Conservation (phyloP, 106 monocot genomes). For the Platanthera guangdongensis region DNA sequence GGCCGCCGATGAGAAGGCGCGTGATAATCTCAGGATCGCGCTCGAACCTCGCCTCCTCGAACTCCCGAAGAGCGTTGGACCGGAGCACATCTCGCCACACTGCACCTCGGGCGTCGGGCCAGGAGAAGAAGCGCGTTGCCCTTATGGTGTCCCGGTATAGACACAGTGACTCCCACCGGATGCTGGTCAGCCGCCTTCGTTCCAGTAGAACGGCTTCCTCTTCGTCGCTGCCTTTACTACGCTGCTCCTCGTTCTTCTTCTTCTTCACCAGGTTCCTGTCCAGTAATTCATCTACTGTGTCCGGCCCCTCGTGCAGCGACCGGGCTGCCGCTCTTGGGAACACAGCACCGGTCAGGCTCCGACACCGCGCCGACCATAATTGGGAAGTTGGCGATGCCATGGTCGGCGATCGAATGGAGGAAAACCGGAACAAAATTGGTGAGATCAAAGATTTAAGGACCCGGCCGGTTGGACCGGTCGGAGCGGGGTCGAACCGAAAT, state of each 20-base stretch:
- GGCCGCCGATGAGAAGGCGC: constrained; percentile 73
- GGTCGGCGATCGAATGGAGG: too few relatives aligned
- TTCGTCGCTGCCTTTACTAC: constrained; percentile 27
- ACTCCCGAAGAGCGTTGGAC: constrained; percentile 81
- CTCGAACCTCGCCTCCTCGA: constrained; percentile 89
- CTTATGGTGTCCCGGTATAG: constrained; percentile 95
- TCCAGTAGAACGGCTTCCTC: constrained; percentile 35
- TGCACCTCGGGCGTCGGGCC: constrained; percentile 75
- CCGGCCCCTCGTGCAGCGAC: constrained; percentile 83
- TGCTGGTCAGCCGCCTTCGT: constrained; percentile 67
- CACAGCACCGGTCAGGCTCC: background rate
- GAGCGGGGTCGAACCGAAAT: too few relatives aligned
- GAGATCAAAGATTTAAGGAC: too few relatives aligned
- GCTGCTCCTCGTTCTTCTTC: constrained; percentile 4
- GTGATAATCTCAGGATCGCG: constrained; percentile 78
- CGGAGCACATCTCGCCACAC: constrained; percentile 86
- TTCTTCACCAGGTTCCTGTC: constrained; percentile 60
- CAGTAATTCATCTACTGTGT: constrained; percentile 90
- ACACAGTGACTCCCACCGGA: constrained; percentile 59
- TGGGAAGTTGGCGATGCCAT: background rate
- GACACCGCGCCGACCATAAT: background rate
- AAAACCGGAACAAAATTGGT: too few relatives aligned
- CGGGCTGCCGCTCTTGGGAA: background rate
- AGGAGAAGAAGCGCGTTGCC: constrained; percentile 69
- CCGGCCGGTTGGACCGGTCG: too few relatives aligned